phyloP scores from a whole-genome alignment of 2,329 filamentous ascomycete species.

The Triangularia verruculosa region DNA sequence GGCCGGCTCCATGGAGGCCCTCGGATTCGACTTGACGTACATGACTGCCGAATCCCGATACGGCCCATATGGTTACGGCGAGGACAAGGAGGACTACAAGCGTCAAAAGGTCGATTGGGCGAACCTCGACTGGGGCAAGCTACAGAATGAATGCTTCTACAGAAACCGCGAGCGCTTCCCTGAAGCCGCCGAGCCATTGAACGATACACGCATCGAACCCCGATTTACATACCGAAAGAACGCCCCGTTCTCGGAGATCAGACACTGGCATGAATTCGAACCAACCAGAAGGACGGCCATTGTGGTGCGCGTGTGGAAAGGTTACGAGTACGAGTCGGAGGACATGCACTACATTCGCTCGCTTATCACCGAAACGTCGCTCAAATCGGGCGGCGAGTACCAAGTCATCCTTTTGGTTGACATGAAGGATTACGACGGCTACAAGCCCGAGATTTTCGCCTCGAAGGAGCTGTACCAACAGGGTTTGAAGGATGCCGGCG shows the following conservation, averaged over 20 bases:
- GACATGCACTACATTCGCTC: conserved; percentile 61
- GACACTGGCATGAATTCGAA: conserved; percentile 32
- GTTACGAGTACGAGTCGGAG: conserved; percentile 58
- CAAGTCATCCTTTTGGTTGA: conserved; percentile 61
- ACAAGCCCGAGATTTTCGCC: conserved; percentile 50
- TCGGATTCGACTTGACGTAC: conserved; percentile 32
- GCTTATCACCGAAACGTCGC: conserved; percentile 59
- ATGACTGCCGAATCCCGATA: conserved; percentile 32
- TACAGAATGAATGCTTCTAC: conserved; percentile 39
- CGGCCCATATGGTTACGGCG: conserved; percentile 33
- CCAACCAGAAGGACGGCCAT: conserved; percentile 30
- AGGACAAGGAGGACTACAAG: conserved; percentile 27
- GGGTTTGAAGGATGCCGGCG: conserved; percentile 47
- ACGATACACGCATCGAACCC: conserved; percentile 16
- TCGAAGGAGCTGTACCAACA: conserved; percentile 50
- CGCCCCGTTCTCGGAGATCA: conserved; percentile 24
- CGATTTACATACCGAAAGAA: conserved; percentile 23
- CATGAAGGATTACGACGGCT: conserved; percentile 51
- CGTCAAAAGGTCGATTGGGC: conserved; percentile 33
- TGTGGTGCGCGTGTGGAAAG: conserved; percentile 33
- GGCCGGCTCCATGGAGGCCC: conserved; percentile 32
- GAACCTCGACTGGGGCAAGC: conserved; percentile 34
- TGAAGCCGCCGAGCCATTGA: conserved; percentile 17
- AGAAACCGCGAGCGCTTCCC: conserved; percentile 52
- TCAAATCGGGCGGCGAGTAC: conserved; percentile 62